Percentiles rank a stretch among this genome's conserved stretches.
These are phyloP conservation scores for Schizopora paradoxa DNA, from an alignment of 1,284 basidiomycete genomes.

Conservation along the genomic window DNA sequence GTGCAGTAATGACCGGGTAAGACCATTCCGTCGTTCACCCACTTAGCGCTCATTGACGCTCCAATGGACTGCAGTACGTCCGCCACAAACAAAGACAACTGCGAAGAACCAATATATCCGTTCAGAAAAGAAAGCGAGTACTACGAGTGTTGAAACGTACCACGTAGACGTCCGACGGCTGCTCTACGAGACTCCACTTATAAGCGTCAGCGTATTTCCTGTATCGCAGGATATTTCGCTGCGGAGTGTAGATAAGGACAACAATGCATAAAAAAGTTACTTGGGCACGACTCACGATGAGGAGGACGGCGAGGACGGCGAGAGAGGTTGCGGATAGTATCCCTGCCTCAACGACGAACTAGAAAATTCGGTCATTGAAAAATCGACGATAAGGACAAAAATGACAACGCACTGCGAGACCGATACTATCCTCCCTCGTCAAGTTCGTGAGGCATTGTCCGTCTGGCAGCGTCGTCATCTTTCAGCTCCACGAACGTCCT, in stretches of 20 bases:
- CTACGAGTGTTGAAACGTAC: slow-evolving; percentile 18
- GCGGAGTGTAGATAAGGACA: not conserved
- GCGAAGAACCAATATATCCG: slow-evolving; percentile 4
- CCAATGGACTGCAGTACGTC: slow-evolving; percentile 34
- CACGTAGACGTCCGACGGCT: slow-evolving; percentile 34
- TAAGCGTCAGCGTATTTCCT: slow-evolving; percentile 22
- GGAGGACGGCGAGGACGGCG: slow-evolving; percentile 24
- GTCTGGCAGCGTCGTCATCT: too few species aligned
- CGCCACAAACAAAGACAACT: slow-evolving; percentile 34
- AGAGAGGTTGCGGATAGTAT: slow-evolving; percentile 28
- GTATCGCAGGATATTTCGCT: slow-evolving; percentile 28
- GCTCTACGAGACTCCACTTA: slow-evolving; percentile 27
- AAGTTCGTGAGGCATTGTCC: too few species aligned
- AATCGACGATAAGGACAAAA: slow-evolving; percentile 2
- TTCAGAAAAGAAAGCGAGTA: not conserved
- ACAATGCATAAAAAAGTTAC: not conserved
- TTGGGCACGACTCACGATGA: slow-evolving; percentile 22
- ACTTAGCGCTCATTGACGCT: slow-evolving; percentile 31
- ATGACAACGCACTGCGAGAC: slow-evolving; percentile 23
- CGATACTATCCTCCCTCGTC: slow-evolving; percentile 26
- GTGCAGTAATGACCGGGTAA: slow-evolving; percentile 30
- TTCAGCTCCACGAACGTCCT: too few species aligned
- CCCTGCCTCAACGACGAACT: slow-evolving; percentile 27
- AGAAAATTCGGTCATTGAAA: not conserved
- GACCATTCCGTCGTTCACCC: slow-evolving; percentile 31